These are phyloP conservation scores for Thamnidium elegans DNA, from an alignment of 192 early-diverging fungal species.

Conservation along the genomic window DNA sequence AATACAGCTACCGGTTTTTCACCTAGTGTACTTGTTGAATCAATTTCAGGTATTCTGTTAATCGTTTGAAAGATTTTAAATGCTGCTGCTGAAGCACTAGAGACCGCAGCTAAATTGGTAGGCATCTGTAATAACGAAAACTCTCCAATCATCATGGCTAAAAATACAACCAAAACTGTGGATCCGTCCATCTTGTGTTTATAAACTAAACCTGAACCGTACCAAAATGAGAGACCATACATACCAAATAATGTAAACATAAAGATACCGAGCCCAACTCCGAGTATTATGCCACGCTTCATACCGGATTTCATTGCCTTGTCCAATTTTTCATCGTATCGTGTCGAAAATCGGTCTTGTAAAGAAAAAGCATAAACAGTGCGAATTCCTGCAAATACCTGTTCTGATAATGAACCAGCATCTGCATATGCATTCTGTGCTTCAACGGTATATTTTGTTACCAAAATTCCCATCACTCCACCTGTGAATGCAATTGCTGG, in stretches of 20 bases:
- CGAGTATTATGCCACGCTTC: constrained; percentile 56
- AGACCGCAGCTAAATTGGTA: constrained; percentile 69
- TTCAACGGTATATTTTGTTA: constrained; percentile 41
- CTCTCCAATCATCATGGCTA: constrained; percentile 75
- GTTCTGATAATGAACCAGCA: constrained; percentile 81
- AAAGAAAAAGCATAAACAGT: constrained; percentile 84
- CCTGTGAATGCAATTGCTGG: constrained; percentile 58
- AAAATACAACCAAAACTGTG: constrained; percentile 77
- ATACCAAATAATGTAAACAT: constrained; percentile 68
- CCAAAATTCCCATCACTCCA: constrained; percentile 32
- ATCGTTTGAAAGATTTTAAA: constrained; percentile 75
- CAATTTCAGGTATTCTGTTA: constrained; percentile 63
- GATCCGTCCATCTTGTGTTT: constrained; percentile 40
- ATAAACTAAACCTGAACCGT: constrained; percentile 60
- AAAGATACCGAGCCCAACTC: constrained; percentile 67
- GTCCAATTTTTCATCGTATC: constrained; percentile 60
- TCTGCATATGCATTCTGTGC: constrained; percentile 68
- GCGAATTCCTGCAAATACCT: constrained; percentile 76
- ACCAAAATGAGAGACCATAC: constrained; percentile 82
- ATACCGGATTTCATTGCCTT: constrained; percentile 63
- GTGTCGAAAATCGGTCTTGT: constrained; percentile 60
- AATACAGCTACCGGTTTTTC: constrained; percentile 42
- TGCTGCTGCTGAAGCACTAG: constrained; percentile 76
- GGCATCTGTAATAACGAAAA: constrained; percentile 64
- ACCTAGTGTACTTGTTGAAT: constrained; percentile 53